Evolutionary conservation across 345 rosid genomes (phyloP), one percentile per base, ranked within the genome.

Genomic region (Populus pruinosa): DNA sequence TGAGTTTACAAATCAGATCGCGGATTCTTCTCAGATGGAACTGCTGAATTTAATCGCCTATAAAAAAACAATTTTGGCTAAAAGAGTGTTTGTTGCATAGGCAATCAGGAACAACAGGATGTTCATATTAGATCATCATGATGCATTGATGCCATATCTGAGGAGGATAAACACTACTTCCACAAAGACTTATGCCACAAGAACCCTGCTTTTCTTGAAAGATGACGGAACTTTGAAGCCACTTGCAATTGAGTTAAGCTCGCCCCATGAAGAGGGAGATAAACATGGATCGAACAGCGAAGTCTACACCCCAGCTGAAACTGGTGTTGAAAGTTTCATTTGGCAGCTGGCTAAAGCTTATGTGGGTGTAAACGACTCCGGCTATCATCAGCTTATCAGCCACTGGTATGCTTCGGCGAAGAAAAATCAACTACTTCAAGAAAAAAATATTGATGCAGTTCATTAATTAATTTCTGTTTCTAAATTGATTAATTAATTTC

Each of bases 311-410:
- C 97, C 98, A n/a, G 87, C 96, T 39, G 91, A 89, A 78, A 75
- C 87, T 69, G 96, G 94, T 0, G 85, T 85, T n/a, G 77, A 88
- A 77, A 91, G 85, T 76, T 81, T 92, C 25, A 76, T 91, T 56
- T 95, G 99, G 99, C 89, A 89, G 70, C 84, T 95, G 33, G 97
- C 99, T 11, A 95, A 93, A 78, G 98, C 99, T 79, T 95, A 90
- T 70, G 99, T 89, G 0, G 89, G 89, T 11, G 97, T 92, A 63
- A 88, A 90, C 70, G 99, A 95, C 83, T 92, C 99, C 1, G 98
- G 99, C 68, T 76, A 81, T 70, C 99, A 95, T 78, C 98, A 95
- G 75, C 96, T 95, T 39, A 86, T 95, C 74, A 95, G 98, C 84
- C 98, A 95, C 79, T 95, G 97, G 98, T 95, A 89, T 71, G 82